Evolutionary conservation across 2,329 filamentous ascomycete species (phyloP), one percentile per base, ranked within the genome.

Genomic region (Remersonia thermophila): DNA sequence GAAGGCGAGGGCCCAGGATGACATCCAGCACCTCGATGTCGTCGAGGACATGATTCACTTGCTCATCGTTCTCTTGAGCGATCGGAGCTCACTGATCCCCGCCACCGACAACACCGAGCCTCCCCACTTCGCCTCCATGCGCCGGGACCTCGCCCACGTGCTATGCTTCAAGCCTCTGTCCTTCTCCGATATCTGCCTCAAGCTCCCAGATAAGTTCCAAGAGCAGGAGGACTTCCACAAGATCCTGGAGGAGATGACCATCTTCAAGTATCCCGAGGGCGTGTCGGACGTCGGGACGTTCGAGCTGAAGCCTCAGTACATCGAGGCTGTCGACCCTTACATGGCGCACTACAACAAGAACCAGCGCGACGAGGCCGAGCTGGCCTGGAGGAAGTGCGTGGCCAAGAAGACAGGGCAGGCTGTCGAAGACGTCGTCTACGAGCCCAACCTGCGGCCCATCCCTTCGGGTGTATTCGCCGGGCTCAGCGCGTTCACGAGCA

Each of bases 341-440:
- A 91, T 87, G 51, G 83, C 87, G 6, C 86, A 96, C 53, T 98
- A 94, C 58, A 93, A 79, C 51, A 93, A 94, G 54, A 98, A 98
- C 51, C 89, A 96, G 56, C 76, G 91, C 34, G 91, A 98, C 53
- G 91, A 98, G 56, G 85, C 89, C 0, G 91, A 98, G 58, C 78
- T 74, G 47, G 81, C 86, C 3, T 95, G 91, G 62, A 85, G 81
- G 49, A 80, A 81, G 51, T 81, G 83, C 66, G 77, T 91, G 65
- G 83, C 86, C 9, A 86, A 86, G 61, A 86, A 83, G 59, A 85
- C 80, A 0, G 86, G 87, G 13, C 86, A 87, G 54, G 68, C 78
- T 30, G 63, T 73, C 1, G 77, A 84, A 28, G 86, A 95, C 36
- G 78, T 96, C 40, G 86, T 96, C 2, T 95, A 84, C 54, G 89